phyloP scores from a whole-genome alignment of 2,329 filamentous ascomycete species.

The Pseudohalonectria lignicola region DNA sequence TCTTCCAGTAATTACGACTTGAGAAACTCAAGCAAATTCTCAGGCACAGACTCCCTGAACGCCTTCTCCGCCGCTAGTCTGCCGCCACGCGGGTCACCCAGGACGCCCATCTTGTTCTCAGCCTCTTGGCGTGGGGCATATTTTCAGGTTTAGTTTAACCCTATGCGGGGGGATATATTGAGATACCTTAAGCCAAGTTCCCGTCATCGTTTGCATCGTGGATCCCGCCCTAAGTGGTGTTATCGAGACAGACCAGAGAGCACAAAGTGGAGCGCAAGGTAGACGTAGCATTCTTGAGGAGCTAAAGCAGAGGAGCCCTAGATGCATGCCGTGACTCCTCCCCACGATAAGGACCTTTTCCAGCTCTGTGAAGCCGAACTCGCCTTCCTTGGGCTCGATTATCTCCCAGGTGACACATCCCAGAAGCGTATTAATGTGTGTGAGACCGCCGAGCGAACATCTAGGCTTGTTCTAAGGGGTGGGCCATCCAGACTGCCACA shows the following conservation, averaged over 20 bases:
- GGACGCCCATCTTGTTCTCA: conserved; percentile 41
- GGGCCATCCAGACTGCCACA: too few species aligned
- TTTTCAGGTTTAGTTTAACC: conserved; percentile 14
- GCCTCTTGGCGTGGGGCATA: conserved; percentile 25
- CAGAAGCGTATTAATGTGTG: conserved; percentile 18
- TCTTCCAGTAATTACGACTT: conserved; percentile 2
- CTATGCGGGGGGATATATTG: conserved; percentile 14
- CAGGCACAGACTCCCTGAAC: conserved; percentile 21
- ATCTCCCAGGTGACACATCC: conserved; percentile 18
- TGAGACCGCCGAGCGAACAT: too few species aligned
- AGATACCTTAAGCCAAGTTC: conserved; percentile 5
- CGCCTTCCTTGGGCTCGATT: conserved; percentile 17
- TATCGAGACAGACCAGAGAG: too few species aligned
- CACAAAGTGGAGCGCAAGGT: background rate
- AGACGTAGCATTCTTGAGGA: conserved; percentile 12
- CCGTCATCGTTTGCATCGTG: too few species aligned
- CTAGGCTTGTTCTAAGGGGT: too few species aligned
- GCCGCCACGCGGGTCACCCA: conserved; percentile 39
- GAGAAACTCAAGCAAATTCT: conserved; percentile 9
- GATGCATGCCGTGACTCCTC: conserved; percentile 10
- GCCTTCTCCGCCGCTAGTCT: conserved; percentile 25
- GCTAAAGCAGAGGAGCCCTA: conserved; percentile 16
- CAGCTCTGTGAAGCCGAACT: conserved; percentile 15
- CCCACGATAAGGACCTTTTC: conserved; percentile 13
- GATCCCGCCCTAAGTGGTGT: background rate